These are phyloP conservation scores for Fusarium udum DNA, from an alignment of 2,329 filamentous ascomycete genomes.

Conservation along the genomic window DNA sequence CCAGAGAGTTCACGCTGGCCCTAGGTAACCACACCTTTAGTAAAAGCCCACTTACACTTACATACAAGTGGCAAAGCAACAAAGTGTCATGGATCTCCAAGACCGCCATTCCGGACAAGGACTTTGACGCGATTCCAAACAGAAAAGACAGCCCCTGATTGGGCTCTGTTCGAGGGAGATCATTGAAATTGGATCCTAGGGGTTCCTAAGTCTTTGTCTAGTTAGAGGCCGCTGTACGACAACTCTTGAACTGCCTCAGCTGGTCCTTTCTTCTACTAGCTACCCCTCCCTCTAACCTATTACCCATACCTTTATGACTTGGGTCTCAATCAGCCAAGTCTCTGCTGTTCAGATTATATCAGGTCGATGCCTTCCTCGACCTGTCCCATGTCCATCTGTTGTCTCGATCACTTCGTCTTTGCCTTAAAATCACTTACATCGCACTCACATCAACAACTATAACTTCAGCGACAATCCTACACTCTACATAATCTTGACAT, in stretches of 20 bases:
- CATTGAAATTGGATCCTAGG: not conserved
- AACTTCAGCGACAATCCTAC: not conserved
- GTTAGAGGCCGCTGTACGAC: conserved; percentile 9
- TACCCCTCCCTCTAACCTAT: not conserved
- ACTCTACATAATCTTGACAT: not conserved
- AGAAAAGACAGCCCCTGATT: conserved; percentile 1
- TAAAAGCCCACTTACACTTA: not conserved
- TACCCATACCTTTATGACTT: not conserved
- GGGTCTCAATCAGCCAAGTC: not conserved
- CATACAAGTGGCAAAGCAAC: conserved; percentile 22
- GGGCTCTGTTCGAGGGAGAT: not conserved
- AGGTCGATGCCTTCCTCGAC: not conserved
- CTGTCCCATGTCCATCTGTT: not conserved
- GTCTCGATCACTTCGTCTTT: not conserved
- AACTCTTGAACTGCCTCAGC: conserved; percentile 2
- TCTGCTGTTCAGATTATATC: not conserved
- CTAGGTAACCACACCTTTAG: conserved; percentile 10
- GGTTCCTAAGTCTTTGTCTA: conserved; percentile 11
- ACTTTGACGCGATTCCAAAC: conserved; percentile 8
- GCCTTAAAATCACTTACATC: conserved; percentile 18
- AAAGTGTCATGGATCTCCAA: conserved; percentile 31
- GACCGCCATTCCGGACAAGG: conserved; percentile 6
- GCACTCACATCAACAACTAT: conserved; percentile 2
- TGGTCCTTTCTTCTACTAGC: not conserved
- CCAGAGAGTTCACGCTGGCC: not conserved